Percentiles rank a stretch among this genome's conserved stretches.
phyloP scores from a whole-genome alignment of 208 protist genomes.

The Lotmaria passim region DNA sequence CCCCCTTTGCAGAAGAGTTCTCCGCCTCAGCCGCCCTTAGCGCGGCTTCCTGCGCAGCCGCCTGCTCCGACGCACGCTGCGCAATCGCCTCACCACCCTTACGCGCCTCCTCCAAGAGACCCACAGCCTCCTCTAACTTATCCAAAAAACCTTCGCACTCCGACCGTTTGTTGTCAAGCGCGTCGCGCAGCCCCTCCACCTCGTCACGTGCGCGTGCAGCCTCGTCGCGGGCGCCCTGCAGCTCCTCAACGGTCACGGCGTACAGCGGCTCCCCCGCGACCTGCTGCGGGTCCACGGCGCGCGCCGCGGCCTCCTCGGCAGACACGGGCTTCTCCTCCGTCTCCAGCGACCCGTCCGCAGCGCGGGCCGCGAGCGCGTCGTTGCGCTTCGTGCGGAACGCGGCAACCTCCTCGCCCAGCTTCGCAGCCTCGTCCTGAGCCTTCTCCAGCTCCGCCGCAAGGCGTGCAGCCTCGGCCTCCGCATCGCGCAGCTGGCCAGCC shows the following conservation, averaged over 20 bases:
- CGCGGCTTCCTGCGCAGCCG: not conserved
- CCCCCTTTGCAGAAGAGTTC: not conserved
- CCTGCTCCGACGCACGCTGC: not conserved
- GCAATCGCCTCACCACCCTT: not conserved
- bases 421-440: too few species aligned
- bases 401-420: too few species aligned
- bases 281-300: too few species aligned
- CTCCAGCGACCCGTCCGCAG: too few species aligned
- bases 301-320: too few species aligned
- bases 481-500: too few species aligned
- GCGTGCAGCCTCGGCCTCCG: too few species aligned
- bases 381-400: too few species aligned
- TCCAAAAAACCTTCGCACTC: constrained; percentile 17
- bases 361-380: too few species aligned
- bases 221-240: not conserved
- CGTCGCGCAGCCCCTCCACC: not conserved
- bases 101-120: constrained; percentile 31
- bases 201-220: not conserved
- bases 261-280: constrained; percentile 27
- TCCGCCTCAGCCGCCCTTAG: not conserved
- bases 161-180: constrained; percentile 1
- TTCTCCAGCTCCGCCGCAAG: too few species aligned
- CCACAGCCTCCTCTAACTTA: constrained; percentile 28
- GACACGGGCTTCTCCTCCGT: too few species aligned
- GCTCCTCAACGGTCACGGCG: constrained; percentile 27